Percentiles rank a stretch among this genome's conserved stretches.
Evolutionary conservation across 495 filamentous ascomycete genomes (phyloP).

Genomic region (Tuber aestivum): DNA sequence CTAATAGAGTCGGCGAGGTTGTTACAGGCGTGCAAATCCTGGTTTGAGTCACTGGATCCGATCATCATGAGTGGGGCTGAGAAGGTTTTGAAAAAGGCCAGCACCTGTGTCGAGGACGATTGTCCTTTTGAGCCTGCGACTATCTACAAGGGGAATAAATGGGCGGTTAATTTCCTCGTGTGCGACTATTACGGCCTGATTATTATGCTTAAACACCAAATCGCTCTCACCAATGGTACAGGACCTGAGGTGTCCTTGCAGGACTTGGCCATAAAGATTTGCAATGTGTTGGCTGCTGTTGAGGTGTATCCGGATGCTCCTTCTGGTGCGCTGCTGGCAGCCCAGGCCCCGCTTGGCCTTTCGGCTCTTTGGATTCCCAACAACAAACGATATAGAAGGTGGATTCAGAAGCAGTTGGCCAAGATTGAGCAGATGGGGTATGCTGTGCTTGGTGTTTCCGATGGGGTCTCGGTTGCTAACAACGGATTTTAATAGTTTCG

Average conservation of each 20-base stretch:
- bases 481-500: conserved; percentile 56
- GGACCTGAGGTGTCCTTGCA: conserved; percentile 49
- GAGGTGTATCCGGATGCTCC: conserved; percentile 65
- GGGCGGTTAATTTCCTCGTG: conserved; percentile 64
- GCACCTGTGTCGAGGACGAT: conserved; percentile 55
- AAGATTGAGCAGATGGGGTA: conserved; percentile 76
- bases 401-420: conserved; percentile 74
- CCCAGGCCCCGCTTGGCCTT: conserved; percentile 72
- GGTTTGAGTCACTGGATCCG: conserved; percentile 35
- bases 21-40: conserved; percentile 28
- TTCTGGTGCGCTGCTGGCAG: conserved; percentile 60
- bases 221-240: conserved; percentile 49
- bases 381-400: conserved; percentile 67
- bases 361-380: conserved; percentile 70
- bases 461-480: conserved; percentile 20
- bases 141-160: conserved; percentile 63
- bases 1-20: conserved; percentile 24
- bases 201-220: conserved; percentile 73
- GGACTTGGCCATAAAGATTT: conserved; percentile 60
- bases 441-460: conserved; percentile 44
- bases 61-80: conserved; percentile 33
- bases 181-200: conserved; percentile 73
- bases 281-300: conserved; percentile 71
- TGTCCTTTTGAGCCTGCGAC: conserved; percentile 61
- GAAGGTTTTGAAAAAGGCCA: conserved; percentile 15